Evolutionary conservation across 2,329 filamentous ascomycete genomes (phyloP), one percentile per base, ranked within the genome.

Genomic region (Scedosporium aurantiacum): DNA sequence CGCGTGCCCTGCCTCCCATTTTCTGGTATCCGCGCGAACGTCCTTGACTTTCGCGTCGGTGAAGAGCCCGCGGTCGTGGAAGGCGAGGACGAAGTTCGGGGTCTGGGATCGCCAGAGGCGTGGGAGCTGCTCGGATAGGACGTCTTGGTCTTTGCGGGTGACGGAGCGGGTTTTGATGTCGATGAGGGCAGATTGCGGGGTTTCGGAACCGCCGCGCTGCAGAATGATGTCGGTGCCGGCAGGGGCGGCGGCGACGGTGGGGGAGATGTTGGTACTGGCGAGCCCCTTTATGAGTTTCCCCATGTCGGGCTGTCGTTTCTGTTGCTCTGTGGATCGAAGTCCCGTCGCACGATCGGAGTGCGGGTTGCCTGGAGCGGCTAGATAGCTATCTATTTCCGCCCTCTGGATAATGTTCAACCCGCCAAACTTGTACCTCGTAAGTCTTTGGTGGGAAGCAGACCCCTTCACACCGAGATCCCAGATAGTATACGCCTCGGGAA

Each of bases 401-500:
- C 84, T 78, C 0, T 87, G 70, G 0, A 86, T 63, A 57, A 78
- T 76, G 0, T 71, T 70, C 10, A 85, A 66, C 1, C 74, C 79
- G 0, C 75, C 83, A 65, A 90, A 82, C 0, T 72, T 63, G 63
- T 89, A 89, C 2, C 72, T 70, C 1, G 89, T 66, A 6, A 89
- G 67, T 1, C 86, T 76, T 67, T 90, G 85, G 63, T 90, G 84
- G 0, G 82, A 83, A 1, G 71, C 72, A 0, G 85, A 89, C 0
- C 76, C 75, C 55, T 75, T 76, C 0, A 84, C 79, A 0, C 76
- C 76, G 0, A 66, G 10, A 8, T 81, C 79, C 85, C 86, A 89
- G 0, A 76, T 82, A 0, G 87, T 90, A 66, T 88, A 85, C 1
- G 76, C 76, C 57, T 88, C 83, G 0, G 83, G 84, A 64, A 90